phyloP scores from a whole-genome alignment of 2,329 filamentous ascomycete species.

The Sclerotinia minor region DNA sequence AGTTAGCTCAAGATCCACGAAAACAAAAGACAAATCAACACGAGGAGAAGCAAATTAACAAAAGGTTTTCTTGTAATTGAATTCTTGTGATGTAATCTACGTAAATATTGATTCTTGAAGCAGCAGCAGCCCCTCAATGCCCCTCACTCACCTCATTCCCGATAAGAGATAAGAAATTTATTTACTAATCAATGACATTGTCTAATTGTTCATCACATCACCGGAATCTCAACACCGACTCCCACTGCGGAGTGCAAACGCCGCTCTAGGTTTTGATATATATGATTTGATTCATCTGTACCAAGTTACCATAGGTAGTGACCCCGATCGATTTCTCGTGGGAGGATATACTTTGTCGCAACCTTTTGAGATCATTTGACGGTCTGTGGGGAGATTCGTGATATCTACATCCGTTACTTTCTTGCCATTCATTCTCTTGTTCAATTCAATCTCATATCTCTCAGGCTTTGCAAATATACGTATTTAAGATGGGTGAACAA shows the following conservation, averaged over 20 bases:
- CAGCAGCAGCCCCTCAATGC: neutral
- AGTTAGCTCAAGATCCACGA: neutral
- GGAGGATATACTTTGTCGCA: neutral
- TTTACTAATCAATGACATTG: constrained; percentile 20
- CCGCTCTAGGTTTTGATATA: constrained; percentile 18
- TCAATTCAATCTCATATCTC: constrained; percentile 5
- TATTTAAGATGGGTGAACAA: constrained; percentile 26
- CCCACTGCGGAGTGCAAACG: constrained; percentile 21
- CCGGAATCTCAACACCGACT: constrained; percentile 21
- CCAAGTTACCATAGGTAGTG: neutral
- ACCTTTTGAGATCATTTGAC: neutral
- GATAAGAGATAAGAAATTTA: constrained; percentile 23
- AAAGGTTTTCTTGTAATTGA: neutral
- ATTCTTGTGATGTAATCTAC: neutral
- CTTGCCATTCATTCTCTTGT: constrained; percentile 12
- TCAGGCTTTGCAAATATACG: constrained; percentile 28
- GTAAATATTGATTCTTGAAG: too few relatives aligned
- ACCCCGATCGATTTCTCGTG: neutral
- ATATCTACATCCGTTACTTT: constrained; percentile 9
- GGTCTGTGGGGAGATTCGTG: neutral
- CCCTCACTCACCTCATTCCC: constrained; percentile 21
- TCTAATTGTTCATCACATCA: constrained; percentile 16
- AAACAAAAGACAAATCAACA: neutral
- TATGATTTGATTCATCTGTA: constrained; percentile 17
- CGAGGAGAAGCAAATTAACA: neutral